These are phyloP conservation scores for Grigorovia humatica DNA, from an alignment of 805 yeast genomes.

Conservation along the genomic window DNA sequence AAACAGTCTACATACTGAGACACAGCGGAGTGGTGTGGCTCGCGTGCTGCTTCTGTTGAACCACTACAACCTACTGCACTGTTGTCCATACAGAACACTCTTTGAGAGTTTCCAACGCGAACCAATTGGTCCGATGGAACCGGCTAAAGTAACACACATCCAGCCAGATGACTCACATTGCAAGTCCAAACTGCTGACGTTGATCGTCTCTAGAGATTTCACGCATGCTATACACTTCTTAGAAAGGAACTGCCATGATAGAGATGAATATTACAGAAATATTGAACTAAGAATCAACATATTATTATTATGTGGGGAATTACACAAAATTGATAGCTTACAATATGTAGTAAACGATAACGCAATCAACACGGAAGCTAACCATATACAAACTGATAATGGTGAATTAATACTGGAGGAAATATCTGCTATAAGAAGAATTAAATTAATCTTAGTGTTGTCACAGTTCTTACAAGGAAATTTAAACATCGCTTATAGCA, in stretches of 20 bases:
- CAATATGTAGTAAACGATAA: slow-evolving; percentile 7
- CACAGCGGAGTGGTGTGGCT: not conserved
- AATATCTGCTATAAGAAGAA: slow-evolving; percentile 8
- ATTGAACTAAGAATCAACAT: slow-evolving; percentile 12
- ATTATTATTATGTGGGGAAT: slow-evolving; percentile 12
- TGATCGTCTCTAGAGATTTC: slow-evolving; percentile 7
- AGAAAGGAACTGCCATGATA: slow-evolving; percentile 9
- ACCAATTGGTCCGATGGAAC: no score
- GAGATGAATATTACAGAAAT: slow-evolving; percentile 7
- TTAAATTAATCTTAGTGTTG: slow-evolving; percentile 10
- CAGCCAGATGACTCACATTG: not conserved
- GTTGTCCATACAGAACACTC: not conserved
- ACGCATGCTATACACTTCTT: slow-evolving; percentile 14
- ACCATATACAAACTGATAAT: not conserved
- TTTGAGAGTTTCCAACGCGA: not conserved
- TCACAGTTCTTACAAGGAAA: slow-evolving; percentile 15
- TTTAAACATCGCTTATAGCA: slow-evolving; percentile 14
- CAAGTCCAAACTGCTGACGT: not conserved
- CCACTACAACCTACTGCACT: not conserved
- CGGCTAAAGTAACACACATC: no score
- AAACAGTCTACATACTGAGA: not conserved
- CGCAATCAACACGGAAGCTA: not conserved
- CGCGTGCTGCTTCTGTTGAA: not conserved
- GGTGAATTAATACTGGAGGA: slow-evolving; percentile 3
- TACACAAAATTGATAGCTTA: slow-evolving; percentile 17